These are phyloP conservation scores for Dendrostoma leiphaemia DNA, from an alignment of 2,329 filamentous ascomycete species.

Conservation along the genomic window DNA sequence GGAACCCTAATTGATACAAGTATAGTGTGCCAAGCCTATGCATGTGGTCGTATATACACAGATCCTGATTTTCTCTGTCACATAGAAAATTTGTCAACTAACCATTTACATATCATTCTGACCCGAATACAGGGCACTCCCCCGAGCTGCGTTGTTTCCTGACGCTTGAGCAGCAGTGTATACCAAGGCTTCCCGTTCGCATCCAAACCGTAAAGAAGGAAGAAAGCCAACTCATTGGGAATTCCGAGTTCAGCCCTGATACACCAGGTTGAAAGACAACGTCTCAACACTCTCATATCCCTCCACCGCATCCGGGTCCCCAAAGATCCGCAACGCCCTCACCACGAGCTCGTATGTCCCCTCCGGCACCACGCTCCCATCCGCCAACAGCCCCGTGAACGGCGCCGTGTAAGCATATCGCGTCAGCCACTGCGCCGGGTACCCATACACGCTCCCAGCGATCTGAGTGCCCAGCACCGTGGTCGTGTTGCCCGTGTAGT, in stretches of 20 bases:
- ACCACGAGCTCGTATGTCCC: neutral
- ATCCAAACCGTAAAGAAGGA: too few relatives aligned
- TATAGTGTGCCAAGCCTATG: too few relatives aligned
- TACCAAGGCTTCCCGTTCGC: too few relatives aligned
- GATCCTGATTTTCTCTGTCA: too few relatives aligned
- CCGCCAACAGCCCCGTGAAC: slow-evolving; percentile 4
- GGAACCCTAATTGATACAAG: too few relatives aligned
- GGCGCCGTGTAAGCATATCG: neutral
- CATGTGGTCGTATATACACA: too few relatives aligned
- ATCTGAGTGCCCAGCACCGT: slow-evolving; percentile 21
- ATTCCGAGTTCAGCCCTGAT: neutral
- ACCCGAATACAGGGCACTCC: too few relatives aligned
- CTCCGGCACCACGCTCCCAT: neutral
- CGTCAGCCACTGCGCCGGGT: neutral
- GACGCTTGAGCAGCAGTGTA: too few relatives aligned
- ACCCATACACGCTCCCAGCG: slow-evolving; percentile 20
- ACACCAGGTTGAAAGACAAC: neutral
- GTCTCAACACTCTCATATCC: slow-evolving; percentile 22
- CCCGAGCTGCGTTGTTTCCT: too few relatives aligned
- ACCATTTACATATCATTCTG: too few relatives aligned
- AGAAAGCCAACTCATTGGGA: too few relatives aligned
- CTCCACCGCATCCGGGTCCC: slow-evolving; percentile 20
- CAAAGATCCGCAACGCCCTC: slow-evolving; percentile 25
- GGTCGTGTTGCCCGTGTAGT: slow-evolving; percentile 15
- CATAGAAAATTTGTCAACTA: too few relatives aligned